Percentiles rank a stretch among this genome's conserved stretches.
Conservation (phyloP, 164 flowering plant genomes). For the Dillenia turbinata region DNA sequence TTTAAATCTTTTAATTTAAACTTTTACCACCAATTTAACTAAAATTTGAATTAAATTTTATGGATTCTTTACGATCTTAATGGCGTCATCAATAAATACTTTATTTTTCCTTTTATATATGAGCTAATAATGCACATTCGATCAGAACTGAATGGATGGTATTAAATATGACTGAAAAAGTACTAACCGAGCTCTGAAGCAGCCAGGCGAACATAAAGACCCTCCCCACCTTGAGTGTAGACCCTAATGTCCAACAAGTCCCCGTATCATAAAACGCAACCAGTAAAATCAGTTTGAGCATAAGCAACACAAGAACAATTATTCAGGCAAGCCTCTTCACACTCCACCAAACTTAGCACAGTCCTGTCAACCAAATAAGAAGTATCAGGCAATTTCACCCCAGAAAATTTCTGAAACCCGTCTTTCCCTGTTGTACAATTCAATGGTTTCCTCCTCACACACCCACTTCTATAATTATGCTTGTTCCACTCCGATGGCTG, state of each 20-base stretch:
- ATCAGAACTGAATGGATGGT: background rate
- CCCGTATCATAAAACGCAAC: slow-evolving; percentile 34
- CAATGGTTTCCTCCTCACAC: slow-evolving; percentile 13
- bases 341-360: slow-evolving; percentile 13
- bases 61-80: too few relatives aligned
- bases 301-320: slow-evolving; percentile 29
- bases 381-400: slow-evolving; percentile 35
- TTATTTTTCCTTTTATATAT: too few relatives aligned
- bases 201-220: slow-evolving; percentile 24
- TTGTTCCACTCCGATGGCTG: slow-evolving; percentile 5
- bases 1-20: too few relatives aligned
- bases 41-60: too few relatives aligned
- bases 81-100: too few relatives aligned
- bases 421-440: slow-evolving; percentile 13
- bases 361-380: slow-evolving; percentile 11
- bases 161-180: background rate
- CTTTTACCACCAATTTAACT: too few relatives aligned
- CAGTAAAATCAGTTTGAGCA: slow-evolving; percentile 13
- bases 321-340: slow-evolving; percentile 24
- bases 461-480: slow-evolving; percentile 16
- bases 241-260: slow-evolving; percentile 32
- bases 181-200: slow-evolving; percentile 26
- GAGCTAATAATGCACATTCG: background rate
- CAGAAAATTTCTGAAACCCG: slow-evolving; percentile 20
- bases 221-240: slow-evolving; percentile 19